Evolutionary conservation across 2,329 filamentous ascomycete genomes (phyloP).

Genomic region (Botryosphaeria dothidea): DNA sequence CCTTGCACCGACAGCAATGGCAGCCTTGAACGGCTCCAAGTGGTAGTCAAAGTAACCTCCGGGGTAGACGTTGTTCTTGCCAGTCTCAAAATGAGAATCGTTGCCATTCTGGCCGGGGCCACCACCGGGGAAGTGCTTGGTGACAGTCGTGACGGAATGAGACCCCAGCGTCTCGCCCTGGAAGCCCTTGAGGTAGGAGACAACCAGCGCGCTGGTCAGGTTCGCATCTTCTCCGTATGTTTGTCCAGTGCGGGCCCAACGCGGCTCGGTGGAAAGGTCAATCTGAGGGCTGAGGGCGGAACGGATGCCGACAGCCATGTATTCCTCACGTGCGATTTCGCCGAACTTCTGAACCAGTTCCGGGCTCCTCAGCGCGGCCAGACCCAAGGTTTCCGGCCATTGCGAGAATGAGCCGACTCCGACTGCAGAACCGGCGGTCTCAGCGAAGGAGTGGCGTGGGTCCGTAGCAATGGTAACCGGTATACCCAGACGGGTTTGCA

Average conservation of each 20-base stretch:
- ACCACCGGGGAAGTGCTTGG: constrained; percentile 57
- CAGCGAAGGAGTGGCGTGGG: constrained; percentile 48
- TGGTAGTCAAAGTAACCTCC: constrained; percentile 54
- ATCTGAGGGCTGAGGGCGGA: constrained; percentile 53
- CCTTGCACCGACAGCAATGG: constrained; percentile 50
- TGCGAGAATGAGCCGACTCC: constrained; percentile 48
- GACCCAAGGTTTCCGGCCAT: constrained; percentile 54
- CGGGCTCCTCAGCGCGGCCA: constrained; percentile 51
- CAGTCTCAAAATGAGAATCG: constrained; percentile 55
- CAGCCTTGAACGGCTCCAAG: constrained; percentile 52
- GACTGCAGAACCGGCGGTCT: constrained; percentile 47
- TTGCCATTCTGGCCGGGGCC: constrained; percentile 53
- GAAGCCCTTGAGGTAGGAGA: constrained; percentile 52
- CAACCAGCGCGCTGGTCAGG: constrained; percentile 38
- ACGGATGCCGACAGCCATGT: constrained; percentile 45
- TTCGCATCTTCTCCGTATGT: constrained; percentile 54
- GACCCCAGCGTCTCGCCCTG: constrained; percentile 48
- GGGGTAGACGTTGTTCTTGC: constrained; percentile 54
- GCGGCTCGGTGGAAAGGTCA: constrained; percentile 53
- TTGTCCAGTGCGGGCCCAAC: constrained; percentile 50
- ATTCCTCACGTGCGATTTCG: constrained; percentile 52
- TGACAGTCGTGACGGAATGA: constrained; percentile 50
- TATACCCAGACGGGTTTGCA: constrained; percentile 51
- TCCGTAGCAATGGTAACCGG: constrained; percentile 52
- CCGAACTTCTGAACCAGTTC: constrained; percentile 49